Conservation (phyloP, 2,329 filamentous ascomycete species). For the Colletotrichum gigasporum region DNA sequence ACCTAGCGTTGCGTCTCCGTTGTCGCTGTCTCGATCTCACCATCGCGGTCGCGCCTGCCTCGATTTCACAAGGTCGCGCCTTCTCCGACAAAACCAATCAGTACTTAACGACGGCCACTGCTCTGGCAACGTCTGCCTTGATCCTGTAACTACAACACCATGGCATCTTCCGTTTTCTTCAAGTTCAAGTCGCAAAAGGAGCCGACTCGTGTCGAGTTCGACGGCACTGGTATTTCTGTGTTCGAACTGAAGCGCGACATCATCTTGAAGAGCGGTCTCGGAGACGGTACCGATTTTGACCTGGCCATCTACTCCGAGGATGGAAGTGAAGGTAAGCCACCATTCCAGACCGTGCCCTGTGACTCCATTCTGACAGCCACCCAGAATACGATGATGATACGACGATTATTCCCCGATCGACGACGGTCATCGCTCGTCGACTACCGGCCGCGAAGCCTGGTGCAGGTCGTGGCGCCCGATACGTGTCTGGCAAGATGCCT, state of each 20-base stretch:
- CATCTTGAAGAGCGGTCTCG: conserved; percentile 91
- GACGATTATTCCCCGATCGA: conserved; percentile 94
- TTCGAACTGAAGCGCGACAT: conserved; percentile 99
- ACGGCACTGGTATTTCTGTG: conserved; percentile 96
- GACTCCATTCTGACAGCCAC: conserved; percentile 38
- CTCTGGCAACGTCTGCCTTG: conserved; percentile 10
- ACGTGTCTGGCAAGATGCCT: conserved; percentile 96
- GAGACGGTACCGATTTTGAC: conserved; percentile 96
- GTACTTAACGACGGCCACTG: background rate
- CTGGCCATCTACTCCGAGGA: conserved; percentile 94
- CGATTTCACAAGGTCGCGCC: too few species aligned
- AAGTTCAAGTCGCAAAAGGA: conserved; percentile 99
- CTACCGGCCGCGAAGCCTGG: conserved; percentile 86
- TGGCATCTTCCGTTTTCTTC: conserved; percentile 99
- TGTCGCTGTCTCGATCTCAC: conserved; percentile 6
- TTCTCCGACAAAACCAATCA: conserved; percentile 4
- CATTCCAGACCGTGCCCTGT: background rate
- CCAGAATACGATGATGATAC: conserved; percentile 97
- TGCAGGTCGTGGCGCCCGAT: conserved; percentile 89
- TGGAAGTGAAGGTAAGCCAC: conserved; percentile 82
- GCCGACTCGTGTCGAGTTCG: conserved; percentile 92
- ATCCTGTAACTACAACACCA: conserved; percentile 54
- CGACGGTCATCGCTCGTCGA: conserved; percentile 88
- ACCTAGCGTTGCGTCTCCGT: conserved; percentile 27
- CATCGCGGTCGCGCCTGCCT: conserved; percentile 11